A percentile compares a stretch with the other conserved stretches of the same genome.
phyloP scores from a whole-genome alignment of 495 filamentous ascomycete species.

The Penicillium angulare region DNA sequence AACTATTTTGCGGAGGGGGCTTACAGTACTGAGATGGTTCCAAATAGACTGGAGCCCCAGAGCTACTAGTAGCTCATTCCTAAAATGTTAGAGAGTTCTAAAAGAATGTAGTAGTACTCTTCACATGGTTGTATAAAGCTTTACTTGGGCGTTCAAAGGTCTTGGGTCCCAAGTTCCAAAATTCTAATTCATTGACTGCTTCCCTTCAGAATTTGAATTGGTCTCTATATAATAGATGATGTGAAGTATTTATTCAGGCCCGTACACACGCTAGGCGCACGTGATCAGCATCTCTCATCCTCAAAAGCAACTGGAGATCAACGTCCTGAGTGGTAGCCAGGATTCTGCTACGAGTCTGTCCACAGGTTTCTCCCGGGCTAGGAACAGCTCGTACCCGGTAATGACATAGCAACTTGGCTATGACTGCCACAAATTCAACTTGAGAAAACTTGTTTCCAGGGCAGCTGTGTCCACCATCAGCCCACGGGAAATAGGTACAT shows the following conservation, averaged over 20 bases:
- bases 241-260: background rate
- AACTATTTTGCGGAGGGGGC: too few relatives aligned
- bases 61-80: too few relatives aligned
- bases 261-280: background rate
- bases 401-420: constrained; percentile 19
- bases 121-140: too few relatives aligned
- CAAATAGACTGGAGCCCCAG: too few relatives aligned
- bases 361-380: background rate
- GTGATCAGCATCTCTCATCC: background rate
- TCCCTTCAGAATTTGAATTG: background rate
- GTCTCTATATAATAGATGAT: too few relatives aligned
- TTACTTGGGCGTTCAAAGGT: too few relatives aligned
- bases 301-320: background rate
- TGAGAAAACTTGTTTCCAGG: constrained; percentile 52
- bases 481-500: constrained; percentile 48
- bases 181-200: background rate
- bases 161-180: too few relatives aligned
- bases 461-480: constrained; percentile 44
- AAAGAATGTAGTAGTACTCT: too few relatives aligned
- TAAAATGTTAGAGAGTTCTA: too few relatives aligned
- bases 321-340: background rate
- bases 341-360: background rate
- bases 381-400: background rate
- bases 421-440: constrained; percentile 52
- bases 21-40: too few relatives aligned